phyloP scores from a whole-genome alignment of 2,329 filamentous ascomycete genomes.

The Trichophyton benhamiae region DNA sequence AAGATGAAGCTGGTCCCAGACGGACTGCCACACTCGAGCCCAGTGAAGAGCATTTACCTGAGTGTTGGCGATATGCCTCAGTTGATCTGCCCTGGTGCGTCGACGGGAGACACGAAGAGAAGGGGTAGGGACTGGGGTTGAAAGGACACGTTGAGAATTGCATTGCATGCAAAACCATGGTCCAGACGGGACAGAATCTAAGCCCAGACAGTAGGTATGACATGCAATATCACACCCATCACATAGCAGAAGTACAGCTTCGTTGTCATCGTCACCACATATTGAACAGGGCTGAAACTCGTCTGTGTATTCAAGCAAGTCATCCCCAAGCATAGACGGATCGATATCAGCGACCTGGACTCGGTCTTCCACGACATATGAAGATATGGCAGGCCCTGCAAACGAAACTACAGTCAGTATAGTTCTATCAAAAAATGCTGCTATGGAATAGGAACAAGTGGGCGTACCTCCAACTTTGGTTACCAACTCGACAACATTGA shows the following conservation, averaged over 20 bases:
- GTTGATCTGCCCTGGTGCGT: conserved; percentile 36
- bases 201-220: conserved; percentile 81
- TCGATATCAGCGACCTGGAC: conserved; percentile 78
- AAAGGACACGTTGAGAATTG: conserved; percentile 36
- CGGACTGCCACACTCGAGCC: conserved; percentile 78
- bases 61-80: conserved; percentile 28
- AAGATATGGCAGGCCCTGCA: conserved; percentile 44
- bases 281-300: conserved; percentile 65
- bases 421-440: conserved; percentile 7
- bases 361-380: conserved; percentile 43
- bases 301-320: conserved; percentile 53
- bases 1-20: conserved; percentile 65
- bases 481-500: conserved; percentile 80
- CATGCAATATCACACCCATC: conserved; percentile 82
- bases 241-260: conserved; percentile 77
- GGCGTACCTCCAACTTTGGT: conserved; percentile 62
- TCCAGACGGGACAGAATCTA: conserved; percentile 62
- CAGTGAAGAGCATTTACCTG: conserved; percentile 44
- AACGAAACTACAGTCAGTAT: conserved; percentile 5
- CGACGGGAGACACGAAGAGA: conserved; percentile 26
- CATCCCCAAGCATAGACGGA: conserved; percentile 55
- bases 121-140: conserved; percentile 24
- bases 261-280: conserved; percentile 68
- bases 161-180: conserved; percentile 91
- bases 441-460: conserved; percentile 17